Base-by-base conservation (phyloP, 106 monocot genomes). In the Ottelia alismoides region DNA sequence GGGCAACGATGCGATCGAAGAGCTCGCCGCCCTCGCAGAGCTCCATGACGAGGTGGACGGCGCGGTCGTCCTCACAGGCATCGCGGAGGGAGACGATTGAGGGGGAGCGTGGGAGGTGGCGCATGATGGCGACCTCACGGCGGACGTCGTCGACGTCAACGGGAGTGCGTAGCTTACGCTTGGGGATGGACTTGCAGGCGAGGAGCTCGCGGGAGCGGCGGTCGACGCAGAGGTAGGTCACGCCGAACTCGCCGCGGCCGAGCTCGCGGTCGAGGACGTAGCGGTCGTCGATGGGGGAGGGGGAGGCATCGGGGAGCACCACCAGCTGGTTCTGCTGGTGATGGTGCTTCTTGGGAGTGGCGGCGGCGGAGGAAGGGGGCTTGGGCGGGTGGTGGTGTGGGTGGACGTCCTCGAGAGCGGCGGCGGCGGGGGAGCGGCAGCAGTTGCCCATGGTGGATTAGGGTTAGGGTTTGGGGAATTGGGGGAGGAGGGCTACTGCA, bases 31-130 rank as follows among this genome's bases (percentile, higher is more conserved):
- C 98, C 62, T 99, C 86, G 57, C 98, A 99, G 3, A 99, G 60
- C 83, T 99, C 98, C 98, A 99, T 99, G 20, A 99, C 90, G 28
- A 99, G 68, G 56, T 99, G 98, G 49, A 99, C 98, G 40, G 90
- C 98, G 24, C 72, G 67, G 27, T 86, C 90, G 55, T 99, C 98
- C 75, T 99, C 98, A 24, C 82, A 86, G n/a, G 90, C 90, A 65
- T 99, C 90, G 65, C 70, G 61, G 52, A 99, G 63, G 25, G 27
- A 72, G 40, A 99, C 90, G 20, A 99, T 86, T 61, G 74, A 88
- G 20, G 82, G 45, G 62, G 46, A 73, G 49, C 51, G 58, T 19
- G 90, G 98, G 46, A 99, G 70, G 57, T 86, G 85, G n/a, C 86
- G 74, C 98, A 99, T 99, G 66, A 99, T 99, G 20, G 85, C 98